Evolutionary conservation across 1,284 basidiomycete species (phyloP).

Genomic region (Cystobasidiaceae sp.): DNA sequence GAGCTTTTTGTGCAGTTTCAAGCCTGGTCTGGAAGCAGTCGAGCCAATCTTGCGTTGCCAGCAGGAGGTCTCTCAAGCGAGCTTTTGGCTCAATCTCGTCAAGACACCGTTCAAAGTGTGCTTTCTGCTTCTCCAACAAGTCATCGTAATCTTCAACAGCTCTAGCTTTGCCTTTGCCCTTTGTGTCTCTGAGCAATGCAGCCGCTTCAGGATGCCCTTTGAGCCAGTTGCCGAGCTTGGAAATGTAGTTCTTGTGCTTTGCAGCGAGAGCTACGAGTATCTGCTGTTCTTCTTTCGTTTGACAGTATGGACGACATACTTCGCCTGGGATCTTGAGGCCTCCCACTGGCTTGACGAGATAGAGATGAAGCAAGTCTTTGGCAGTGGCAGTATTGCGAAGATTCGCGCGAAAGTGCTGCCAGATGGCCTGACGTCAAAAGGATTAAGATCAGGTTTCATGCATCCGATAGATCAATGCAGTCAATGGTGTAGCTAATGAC

Average conservation of each 20-base stretch:
- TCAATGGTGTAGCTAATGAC: neutral
- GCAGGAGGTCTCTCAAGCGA: slow-evolving; percentile 2
- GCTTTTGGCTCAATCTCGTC: slow-evolving; percentile 11
- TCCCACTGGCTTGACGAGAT: slow-evolving; percentile 9
- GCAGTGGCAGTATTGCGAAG: neutral
- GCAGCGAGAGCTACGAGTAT: neutral
- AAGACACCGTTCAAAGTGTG: slow-evolving; percentile 10
- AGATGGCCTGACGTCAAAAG: neutral
- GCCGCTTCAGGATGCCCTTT: slow-evolving; percentile 10
- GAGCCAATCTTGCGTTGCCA: slow-evolving; percentile 10
- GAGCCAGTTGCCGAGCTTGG: slow-evolving; percentile 3
- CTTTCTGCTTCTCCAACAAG: neutral
- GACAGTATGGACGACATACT: slow-evolving; percentile 4
- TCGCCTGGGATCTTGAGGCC: neutral
- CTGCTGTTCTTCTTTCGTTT: neutral
- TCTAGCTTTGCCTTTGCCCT: slow-evolving; percentile 20
- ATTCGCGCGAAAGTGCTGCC: slow-evolving; percentile 5
- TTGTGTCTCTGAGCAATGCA: neutral
- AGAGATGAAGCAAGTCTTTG: slow-evolving; percentile 11
- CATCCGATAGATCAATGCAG: neutral
- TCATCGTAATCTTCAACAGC: neutral
- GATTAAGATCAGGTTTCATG: neutral
- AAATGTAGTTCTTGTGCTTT: neutral
- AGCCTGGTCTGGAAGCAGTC: neutral
- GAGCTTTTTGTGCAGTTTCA: neutral